Conservation (phyloP, 768 basidiomycete genomes). For the Serendipita sp. region DNA sequence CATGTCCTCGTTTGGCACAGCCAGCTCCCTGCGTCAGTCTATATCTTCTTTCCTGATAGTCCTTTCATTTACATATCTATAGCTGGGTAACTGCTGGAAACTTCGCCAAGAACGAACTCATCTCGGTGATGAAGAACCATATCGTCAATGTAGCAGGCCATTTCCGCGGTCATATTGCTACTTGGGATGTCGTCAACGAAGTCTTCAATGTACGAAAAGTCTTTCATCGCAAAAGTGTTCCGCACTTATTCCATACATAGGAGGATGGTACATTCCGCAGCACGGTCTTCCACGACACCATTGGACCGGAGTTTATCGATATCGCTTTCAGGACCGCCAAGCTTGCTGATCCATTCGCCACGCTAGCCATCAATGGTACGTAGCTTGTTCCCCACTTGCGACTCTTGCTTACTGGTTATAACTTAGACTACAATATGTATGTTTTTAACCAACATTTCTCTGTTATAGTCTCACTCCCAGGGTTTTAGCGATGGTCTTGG, state of each 20-base stretch:
- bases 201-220: constrained; percentile 4
- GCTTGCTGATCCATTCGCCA: constrained; percentile 7
- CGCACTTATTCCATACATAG: not conserved
- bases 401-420: not conserved
- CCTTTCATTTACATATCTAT: not conserved
- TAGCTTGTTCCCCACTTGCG: not conserved
- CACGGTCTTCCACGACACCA: constrained; percentile 8
- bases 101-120: constrained; percentile 7
- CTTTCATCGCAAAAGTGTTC: not conserved
- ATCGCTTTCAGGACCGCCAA: constrained; percentile 7
- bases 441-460: not conserved
- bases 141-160: constrained; percentile 7
- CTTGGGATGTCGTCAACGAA: constrained; percentile 12
- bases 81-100: constrained; percentile 7
- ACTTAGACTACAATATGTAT: constrained; percentile 3
- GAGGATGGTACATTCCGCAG: constrained; percentile 10
- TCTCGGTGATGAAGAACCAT: constrained; percentile 9
- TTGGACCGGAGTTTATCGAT: constrained; percentile 9
- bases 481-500: not conserved
- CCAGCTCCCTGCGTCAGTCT: constrained; percentile 1
- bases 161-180: constrained; percentile 3
- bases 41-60: not conserved
- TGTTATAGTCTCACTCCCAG: not conserved
- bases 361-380: constrained; percentile 1
- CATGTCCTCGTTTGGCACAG: constrained; percentile 4